Conservation (phyloP, 192 early-diverging fungal genomes). For the Coemansia sp. region DNA sequence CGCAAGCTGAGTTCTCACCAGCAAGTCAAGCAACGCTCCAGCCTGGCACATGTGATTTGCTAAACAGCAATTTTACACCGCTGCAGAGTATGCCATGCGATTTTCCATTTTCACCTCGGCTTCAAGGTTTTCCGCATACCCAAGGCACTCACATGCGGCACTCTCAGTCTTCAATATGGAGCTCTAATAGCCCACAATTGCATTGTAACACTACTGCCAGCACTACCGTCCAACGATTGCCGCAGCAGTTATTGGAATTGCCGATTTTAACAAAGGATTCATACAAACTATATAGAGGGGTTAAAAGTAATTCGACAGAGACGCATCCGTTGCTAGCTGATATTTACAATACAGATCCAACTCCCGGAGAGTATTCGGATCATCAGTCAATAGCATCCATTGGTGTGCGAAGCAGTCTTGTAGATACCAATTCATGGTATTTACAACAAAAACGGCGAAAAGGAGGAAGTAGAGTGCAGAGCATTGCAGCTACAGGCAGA, state of each 20-base stretch:
- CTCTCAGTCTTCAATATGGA: not conserved
- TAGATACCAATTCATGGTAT: conserved; percentile 15
- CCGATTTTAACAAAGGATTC: not conserved
- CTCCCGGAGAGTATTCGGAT: not conserved
- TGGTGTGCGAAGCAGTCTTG: conserved; percentile 29
- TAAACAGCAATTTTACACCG: not conserved
- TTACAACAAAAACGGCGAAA: conserved; percentile 11
- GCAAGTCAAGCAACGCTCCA: not conserved
- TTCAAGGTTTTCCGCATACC: not conserved
- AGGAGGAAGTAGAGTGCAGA: conserved; percentile 25
- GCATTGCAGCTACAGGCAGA: conserved; percentile 39
- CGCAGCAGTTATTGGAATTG: not conserved
- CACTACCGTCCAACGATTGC: not conserved
- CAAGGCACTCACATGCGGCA: not conserved
- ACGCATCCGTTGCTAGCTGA: not conserved
- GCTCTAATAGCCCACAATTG: not conserved
- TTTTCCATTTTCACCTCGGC: not conserved
- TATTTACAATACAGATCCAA: not conserved
- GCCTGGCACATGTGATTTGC: not conserved
- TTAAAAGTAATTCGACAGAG: not conserved
- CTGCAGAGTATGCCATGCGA: not conserved
- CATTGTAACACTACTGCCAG: not conserved
- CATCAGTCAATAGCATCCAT: conserved; percentile 11
- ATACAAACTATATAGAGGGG: not conserved
- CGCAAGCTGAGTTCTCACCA: not conserved